These are phyloP conservation scores for Calonectria multiphialidica DNA, from an alignment of 2,329 filamentous ascomycete genomes.

Conservation along the genomic window DNA sequence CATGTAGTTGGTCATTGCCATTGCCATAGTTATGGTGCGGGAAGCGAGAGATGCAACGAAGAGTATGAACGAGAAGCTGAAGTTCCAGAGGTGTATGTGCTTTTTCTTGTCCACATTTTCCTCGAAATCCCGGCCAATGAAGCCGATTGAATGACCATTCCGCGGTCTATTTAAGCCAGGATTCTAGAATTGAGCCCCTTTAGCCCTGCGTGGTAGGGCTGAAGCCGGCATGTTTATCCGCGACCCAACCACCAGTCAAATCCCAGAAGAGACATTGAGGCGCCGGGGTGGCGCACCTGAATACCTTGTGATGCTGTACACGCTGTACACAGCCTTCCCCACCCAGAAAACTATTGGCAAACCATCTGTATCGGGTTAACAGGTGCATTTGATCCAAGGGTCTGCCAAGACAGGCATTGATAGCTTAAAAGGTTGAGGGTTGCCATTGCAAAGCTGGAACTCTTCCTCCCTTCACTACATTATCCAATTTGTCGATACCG, in stretches of 20 bases:
- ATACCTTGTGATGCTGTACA: background rate
- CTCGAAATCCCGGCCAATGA: background rate
- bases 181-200: too few species aligned
- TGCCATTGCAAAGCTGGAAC: too few species aligned
- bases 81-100: too few species aligned
- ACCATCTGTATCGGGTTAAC: background rate
- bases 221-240: background rate
- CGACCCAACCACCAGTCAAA: background rate
- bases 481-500: background rate
- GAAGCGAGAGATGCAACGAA: too few species aligned
- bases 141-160: background rate
- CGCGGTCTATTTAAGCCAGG: too few species aligned
- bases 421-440: background rate
- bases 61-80: too few species aligned
- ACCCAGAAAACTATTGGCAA: background rate
- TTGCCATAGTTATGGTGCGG: too few species aligned
- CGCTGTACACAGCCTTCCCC: background rate
- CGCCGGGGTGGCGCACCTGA: background rate
- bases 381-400: background rate
- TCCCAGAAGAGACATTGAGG: background rate
- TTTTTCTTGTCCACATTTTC: too few species aligned
- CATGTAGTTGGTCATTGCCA: too few species aligned
- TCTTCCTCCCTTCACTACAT: background rate
- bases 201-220: background rate
- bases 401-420: too few species aligned